Evolutionary conservation across 345 rosid species (phyloP).

Genomic region (Trapa bicornis): DNA sequence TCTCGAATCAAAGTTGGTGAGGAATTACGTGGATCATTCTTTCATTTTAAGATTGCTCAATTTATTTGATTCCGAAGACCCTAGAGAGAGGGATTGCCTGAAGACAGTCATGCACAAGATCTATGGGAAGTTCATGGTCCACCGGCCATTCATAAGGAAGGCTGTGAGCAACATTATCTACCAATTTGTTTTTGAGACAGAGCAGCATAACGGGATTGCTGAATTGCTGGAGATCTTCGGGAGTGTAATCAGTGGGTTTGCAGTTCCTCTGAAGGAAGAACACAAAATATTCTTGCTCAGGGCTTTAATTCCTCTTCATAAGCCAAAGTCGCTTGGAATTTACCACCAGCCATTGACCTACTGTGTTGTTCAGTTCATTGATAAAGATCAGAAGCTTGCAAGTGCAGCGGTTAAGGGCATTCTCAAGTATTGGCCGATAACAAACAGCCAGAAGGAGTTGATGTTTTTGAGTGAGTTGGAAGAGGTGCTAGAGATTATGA

Average conservation of each 20-base stretch:
- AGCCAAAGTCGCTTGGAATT: constrained; percentile 54
- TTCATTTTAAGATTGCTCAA: constrained; percentile 50
- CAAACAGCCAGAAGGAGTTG: constrained; percentile 75
- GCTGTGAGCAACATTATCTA: constrained; percentile 62
- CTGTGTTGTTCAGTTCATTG: constrained; percentile 60
- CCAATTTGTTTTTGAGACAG: constrained; percentile 61
- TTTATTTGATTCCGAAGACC: constrained; percentile 74
- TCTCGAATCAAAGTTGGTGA: constrained; percentile 55
- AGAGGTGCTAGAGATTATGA: constrained; percentile 61
- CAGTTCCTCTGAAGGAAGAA: constrained; percentile 70
- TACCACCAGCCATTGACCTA: constrained; percentile 70
- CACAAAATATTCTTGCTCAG: constrained; percentile 47
- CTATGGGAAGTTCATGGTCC: constrained; percentile 70
- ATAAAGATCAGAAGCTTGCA: constrained; percentile 55
- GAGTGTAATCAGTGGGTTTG: constrained; percentile 67
- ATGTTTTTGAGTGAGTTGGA: constrained; percentile 78
- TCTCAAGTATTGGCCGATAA: constrained; percentile 69
- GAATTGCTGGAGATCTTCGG: constrained; percentile 76
- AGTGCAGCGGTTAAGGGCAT: constrained; percentile 45
- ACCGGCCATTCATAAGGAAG: constrained; percentile 52
- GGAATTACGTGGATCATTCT: constrained; percentile 53
- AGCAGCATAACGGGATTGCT: constrained; percentile 57
- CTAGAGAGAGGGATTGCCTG: constrained; percentile 65
- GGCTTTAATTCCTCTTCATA: constrained; percentile 67
- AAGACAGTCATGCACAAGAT: constrained; percentile 61